Percentiles rank a stretch among this genome's conserved stretches.
Conservation (phyloP, 805 yeast species). For the Saccharomycopsis selenospora region DNA sequence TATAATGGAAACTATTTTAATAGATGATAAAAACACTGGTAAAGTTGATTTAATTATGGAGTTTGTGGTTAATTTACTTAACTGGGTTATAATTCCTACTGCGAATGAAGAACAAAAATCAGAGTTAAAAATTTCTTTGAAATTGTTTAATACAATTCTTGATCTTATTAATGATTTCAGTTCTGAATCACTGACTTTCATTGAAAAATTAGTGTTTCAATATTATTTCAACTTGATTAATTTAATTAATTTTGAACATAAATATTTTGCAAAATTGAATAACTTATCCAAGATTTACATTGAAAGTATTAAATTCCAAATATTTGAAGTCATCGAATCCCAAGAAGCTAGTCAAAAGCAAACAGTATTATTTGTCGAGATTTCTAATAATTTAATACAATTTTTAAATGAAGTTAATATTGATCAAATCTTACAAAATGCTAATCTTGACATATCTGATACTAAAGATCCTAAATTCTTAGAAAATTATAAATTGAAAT, state of each 20-base stretch:
- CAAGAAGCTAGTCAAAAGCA: constrained; percentile 8
- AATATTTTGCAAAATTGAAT: constrained; percentile 13
- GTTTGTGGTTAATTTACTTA: constrained; percentile 33
- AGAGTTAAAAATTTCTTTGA: constrained; percentile 31
- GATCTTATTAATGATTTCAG: constrained; percentile 56
- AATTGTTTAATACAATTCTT: constrained; percentile 44
- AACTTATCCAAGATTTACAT: constrained; percentile 33
- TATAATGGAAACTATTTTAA: constrained; percentile 39
- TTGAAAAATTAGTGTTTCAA: constrained; percentile 27
- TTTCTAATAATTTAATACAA: constrained; percentile 8
- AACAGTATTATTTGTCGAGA: constrained; percentile 22
- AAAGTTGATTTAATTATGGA: constrained; percentile 34
- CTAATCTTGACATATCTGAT: constrained; percentile 20
- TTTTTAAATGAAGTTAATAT: constrained; percentile 6
- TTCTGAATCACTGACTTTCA: constrained; percentile 49
- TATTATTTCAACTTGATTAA: constrained; percentile 18
- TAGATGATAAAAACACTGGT: constrained; percentile 20
- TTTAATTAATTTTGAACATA: constrained; percentile 22
- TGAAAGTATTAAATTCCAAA: constrained; percentile 38
- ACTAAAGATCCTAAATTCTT: constrained; percentile 2
- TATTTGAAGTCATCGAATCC: constrained; percentile 27
- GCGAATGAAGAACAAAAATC: constrained; percentile 3
- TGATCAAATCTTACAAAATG: constrained; percentile 19
- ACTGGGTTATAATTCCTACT: constrained; percentile 23
- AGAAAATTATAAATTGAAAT: constrained; percentile 30